Evolutionary conservation across 2,329 filamentous ascomycete species (phyloP), one percentile per base, ranked within the genome.

Genomic region (Ceratocystis eucalypticola): DNA sequence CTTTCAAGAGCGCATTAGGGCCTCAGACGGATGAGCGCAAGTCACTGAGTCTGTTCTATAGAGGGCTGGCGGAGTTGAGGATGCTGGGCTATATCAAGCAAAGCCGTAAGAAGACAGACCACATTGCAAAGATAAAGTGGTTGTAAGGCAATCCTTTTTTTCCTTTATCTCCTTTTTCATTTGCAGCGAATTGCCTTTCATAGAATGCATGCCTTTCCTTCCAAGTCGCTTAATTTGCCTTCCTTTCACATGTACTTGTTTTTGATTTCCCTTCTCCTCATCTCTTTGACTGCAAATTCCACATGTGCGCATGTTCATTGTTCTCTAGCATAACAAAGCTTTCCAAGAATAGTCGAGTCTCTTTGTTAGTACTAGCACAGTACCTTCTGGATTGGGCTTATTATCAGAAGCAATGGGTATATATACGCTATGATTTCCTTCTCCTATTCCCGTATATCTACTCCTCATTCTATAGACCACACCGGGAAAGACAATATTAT

Each of bases 91-190:
- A 96, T 76, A 82, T 97, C 69, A 96, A 94, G 78, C 82, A 83
- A 69, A 97, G 88, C 72, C 89, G 88, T 76, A 96, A 92, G 80
- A 96, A 96, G 80, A 84, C 86, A 28, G 94, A 97, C 74, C 93
- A 97, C 76, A 79, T 97, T 70, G 87, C 90, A 48, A 97, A 96
- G 78, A 80, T 91, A 85, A 91, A 88, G 74, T 94, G 93, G 71
- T 77, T 94, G 69, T 84, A 74, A 68, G 22, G 12, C 10, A 30
- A 25, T 10, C 61, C 6, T 15, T 61, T 25, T 53, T 28, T 53
- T 3, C 66, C 30, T 46, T 55, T 22, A 45, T 44, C 17, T 22
- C 41, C 17, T n/a, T 55, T 20, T 55, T 53, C 37, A 33, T 30
- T 20, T 65, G 28, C 22, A 30, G 28, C 20, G 41, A 61, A 15